Conservation (phyloP, 202 grass and related monocot species). For the Brachypodium distachyon region DNA sequence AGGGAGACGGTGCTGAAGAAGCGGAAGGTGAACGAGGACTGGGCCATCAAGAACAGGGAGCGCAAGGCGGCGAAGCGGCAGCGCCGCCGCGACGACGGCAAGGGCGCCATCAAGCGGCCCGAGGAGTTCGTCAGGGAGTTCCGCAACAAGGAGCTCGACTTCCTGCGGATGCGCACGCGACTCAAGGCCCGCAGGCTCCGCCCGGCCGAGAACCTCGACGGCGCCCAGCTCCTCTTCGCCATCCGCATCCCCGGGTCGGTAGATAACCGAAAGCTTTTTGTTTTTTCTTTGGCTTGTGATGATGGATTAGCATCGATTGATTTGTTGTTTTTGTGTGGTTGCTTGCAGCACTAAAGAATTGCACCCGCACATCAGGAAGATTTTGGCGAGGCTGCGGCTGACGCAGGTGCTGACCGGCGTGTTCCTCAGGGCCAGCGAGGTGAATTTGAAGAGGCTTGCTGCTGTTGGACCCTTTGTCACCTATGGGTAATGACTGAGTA, state of each 20-base stretch:
- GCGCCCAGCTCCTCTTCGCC: constrained; percentile 62
- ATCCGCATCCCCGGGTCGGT: constrained; percentile 80
- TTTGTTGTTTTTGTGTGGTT: not conserved
- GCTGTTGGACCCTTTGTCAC: constrained; percentile 65
- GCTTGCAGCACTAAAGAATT: constrained; percentile 46
- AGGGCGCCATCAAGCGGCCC: constrained; percentile 54
- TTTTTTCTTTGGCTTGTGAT: not conserved
- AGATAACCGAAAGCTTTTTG: not conserved
- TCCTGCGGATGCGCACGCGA: constrained; percentile 60
- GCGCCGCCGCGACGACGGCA: constrained; percentile 34
- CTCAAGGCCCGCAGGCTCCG: constrained; percentile 52
- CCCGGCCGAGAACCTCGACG: constrained; percentile 19
- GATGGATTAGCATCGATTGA: not conserved
- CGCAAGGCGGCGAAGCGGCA: constrained; percentile 32
- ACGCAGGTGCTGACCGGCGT: constrained; percentile 55
- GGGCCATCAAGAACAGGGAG: constrained; percentile 63
- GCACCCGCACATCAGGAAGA: constrained; percentile 60
- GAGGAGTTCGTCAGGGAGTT: constrained; percentile 87
- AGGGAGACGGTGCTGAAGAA: constrained; percentile 83
- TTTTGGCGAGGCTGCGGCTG: constrained; percentile 51
- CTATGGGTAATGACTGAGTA: constrained; percentile 74
- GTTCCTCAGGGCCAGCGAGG: constrained; percentile 67
- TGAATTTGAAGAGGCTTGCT: constrained; percentile 65
- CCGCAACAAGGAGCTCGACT: constrained; percentile 79
- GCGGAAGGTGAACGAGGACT: constrained; percentile 81